Percentiles rank a stretch among this genome's conserved stretches.
phyloP scores from a whole-genome alignment of 2,329 filamentous ascomycete genomes.

The Fusarium decemcellulare region DNA sequence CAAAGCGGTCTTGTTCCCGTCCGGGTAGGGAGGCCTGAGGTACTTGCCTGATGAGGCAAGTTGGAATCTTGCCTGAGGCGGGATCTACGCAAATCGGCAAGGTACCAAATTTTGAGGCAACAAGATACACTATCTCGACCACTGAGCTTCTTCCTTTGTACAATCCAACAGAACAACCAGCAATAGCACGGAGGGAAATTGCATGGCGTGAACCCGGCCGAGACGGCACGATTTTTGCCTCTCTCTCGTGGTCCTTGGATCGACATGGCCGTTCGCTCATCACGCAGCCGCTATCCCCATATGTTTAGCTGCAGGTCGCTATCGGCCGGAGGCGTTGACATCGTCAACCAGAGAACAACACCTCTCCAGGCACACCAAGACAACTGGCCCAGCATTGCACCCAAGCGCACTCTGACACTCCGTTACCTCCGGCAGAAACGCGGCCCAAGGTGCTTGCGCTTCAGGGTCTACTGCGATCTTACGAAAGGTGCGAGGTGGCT shows the following conservation, averaged over 20 bases:
- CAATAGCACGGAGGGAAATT: conserved; percentile 14
- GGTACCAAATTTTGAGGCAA: conserved; percentile 7
- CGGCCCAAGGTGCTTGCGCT: conserved; percentile 10
- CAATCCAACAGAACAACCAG: not conserved
- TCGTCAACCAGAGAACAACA: conserved; percentile 22
- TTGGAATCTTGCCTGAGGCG: conserved; percentile 35
- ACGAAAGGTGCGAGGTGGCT: conserved; percentile 14
- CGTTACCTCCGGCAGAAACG: conserved; percentile 22
- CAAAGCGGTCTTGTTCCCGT: conserved; percentile 25
- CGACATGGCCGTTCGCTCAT: conserved; percentile 39
- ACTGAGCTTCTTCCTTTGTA: not conserved
- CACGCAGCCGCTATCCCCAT: conserved; percentile 29
- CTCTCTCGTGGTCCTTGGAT: conserved; percentile 27
- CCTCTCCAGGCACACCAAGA: conserved; percentile 33
- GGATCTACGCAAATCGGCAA: conserved; percentile 28
- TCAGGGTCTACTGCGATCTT: conserved; percentile 7
- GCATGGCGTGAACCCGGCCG: conserved; percentile 14
- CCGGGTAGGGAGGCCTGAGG: not conserved
- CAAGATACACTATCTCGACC: not conserved
- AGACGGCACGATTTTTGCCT: conserved; percentile 31
- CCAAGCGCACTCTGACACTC: conserved; percentile 2
- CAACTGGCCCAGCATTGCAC: not conserved
- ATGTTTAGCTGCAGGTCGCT: conserved; percentile 43
- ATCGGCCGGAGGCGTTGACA: conserved; percentile 40
- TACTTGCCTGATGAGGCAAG: conserved; percentile 37